Evolutionary conservation across 2,329 filamentous ascomycete species (phyloP).

Genomic region (Penicillium paneum): DNA sequence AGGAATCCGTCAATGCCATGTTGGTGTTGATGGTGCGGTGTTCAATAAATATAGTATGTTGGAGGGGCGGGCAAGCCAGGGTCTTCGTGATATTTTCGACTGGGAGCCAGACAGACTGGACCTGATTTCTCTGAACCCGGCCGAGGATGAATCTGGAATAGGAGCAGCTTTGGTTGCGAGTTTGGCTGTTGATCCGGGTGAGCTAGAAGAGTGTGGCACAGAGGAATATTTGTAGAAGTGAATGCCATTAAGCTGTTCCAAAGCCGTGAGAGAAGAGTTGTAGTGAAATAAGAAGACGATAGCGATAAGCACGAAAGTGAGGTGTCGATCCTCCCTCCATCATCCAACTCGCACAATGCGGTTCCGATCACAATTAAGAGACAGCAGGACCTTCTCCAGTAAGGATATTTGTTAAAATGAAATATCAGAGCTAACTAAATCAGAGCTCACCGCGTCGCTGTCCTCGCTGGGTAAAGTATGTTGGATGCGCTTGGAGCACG

Average conservation of each 20-base stretch:
- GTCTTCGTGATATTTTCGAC: constrained; percentile 74
- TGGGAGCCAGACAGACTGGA: constrained; percentile 77
- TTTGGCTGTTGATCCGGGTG: constrained; percentile 38
- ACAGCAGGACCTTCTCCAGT: constrained; percentile 26
- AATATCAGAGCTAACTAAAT: constrained; percentile 5
- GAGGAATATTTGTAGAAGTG: background rate
- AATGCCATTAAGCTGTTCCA: background rate
- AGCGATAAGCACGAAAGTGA: constrained; percentile 5
- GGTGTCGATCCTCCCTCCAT: constrained; percentile 1
- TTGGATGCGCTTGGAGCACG: constrained; percentile 85
- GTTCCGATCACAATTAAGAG: constrained; percentile 33
- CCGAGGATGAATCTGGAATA: constrained; percentile 88
- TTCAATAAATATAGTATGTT: constrained; percentile 66
- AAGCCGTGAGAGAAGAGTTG: background rate
- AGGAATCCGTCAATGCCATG: constrained; percentile 74
- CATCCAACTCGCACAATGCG: constrained; percentile 27
- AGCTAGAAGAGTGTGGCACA: background rate
- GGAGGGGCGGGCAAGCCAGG: constrained; percentile 35
- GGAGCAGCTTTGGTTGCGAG: constrained; percentile 84
- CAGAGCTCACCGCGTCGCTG: constrained; percentile 60
- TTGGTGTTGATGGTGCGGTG: constrained; percentile 91
- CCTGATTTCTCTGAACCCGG: constrained; percentile 74
- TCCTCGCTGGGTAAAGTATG: constrained; percentile 74
- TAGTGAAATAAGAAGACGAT: background rate
- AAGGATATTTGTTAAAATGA: background rate